Conservation (phyloP, 2,329 filamentous ascomycete genomes). For the Verticillium nonalfalfae region DNA sequence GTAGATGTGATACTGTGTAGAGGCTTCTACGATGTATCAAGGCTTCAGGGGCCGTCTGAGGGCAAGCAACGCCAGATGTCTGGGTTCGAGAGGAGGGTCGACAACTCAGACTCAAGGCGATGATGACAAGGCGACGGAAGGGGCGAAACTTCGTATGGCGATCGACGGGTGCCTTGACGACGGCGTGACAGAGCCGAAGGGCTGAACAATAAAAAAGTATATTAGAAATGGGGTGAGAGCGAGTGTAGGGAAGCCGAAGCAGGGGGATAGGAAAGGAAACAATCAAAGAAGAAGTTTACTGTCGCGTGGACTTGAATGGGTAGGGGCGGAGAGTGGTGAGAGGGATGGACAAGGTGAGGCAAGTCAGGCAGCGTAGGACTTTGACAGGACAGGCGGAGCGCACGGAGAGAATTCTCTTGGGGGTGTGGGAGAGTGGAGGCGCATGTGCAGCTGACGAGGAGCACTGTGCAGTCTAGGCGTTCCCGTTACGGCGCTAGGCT, state of each 20-base stretch:
- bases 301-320: neutral
- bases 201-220: neutral
- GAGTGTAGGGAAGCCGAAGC: neutral
- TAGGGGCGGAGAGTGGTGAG: neutral
- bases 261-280: neutral
- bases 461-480: neutral
- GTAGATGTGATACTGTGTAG: too few relatives aligned
- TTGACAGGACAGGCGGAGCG: neutral
- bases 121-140: constrained; percentile 2
- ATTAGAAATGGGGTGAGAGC: neutral
- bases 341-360: neutral
- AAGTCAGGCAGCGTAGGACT: neutral
- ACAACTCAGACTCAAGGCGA: neutral
- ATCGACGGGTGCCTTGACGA: neutral
- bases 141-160: neutral
- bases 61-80: neutral
- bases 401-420: neutral
- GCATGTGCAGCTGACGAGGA: neutral
- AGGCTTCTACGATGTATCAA: too few relatives aligned
- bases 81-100: neutral
- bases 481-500: neutral
- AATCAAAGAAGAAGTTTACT: neutral
- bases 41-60: neutral
- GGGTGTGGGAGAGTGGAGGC: neutral
- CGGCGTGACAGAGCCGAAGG: neutral